Base-by-base conservation (phyloP, 495 filamentous ascomycete genomes). In the Aspergillus bertholletiae region DNA sequence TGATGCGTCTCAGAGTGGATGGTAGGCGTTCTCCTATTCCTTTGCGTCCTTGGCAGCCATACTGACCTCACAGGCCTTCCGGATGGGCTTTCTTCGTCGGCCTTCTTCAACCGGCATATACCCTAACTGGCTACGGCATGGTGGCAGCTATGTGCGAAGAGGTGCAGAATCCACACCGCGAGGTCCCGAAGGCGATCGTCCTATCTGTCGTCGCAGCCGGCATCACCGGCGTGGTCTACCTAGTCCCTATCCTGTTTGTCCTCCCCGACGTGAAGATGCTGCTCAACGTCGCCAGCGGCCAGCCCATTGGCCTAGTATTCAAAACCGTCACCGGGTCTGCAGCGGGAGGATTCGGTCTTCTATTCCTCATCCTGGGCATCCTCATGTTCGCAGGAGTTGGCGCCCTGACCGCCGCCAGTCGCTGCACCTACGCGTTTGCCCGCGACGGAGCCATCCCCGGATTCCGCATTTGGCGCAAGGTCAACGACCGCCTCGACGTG, bases 341-440 rank as follows among this genome's bases (percentile, higher is more conserved):
- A 2, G 63, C 61, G 15, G 88, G 88, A 20, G 88, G 86, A 2
- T 87, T 93, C 40, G 88, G 80, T 4, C 74, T 93, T 2, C 78
- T 89, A 9, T 85, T 89, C 64, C 72, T 92, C 5, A 81, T 91
- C 53, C 77, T 92, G 22, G 82, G 87, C 5, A 86, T 92, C 63
- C 77, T 91, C 61, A 62, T 92, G 13, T 90, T 92, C 56, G 87
- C 86, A 1, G 80, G 80, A 1, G 87, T 81, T 12, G 83, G 80
- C 2, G 82, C 90, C 53, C 81, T 89, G 76, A 89, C 88, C 2
- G 88, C 88, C 2, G 83, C 81, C 44, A 86, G 80, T 57, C 82
- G 88, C 3, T 89, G 90, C 80, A 86, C 84, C 6, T 91, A 87
- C 57, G 87, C 88, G 4, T 92, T 92, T 59, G 84, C 83, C 18